Base-by-base conservation (phyloP, 2,329 filamentous ascomycete species). In the Cyclaneusma minus region DNA sequence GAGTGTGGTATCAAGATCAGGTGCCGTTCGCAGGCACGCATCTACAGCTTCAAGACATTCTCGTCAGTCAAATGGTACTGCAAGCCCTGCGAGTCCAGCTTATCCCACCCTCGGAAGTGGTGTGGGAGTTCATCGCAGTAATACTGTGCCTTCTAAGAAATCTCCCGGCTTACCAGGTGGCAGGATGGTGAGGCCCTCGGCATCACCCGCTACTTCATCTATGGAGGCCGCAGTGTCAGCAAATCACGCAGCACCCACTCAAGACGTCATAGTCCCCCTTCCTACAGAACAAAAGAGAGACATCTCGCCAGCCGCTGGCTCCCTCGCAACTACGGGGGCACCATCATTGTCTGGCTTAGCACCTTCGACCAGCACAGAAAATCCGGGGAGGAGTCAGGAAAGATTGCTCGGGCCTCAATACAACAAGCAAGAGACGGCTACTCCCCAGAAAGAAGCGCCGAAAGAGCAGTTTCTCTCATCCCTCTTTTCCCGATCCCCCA, bases 41-140 rank as follows among this genome's bases (percentile, higher is more conserved):
- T 95, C 89, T 3, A 81, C 84, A 1, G 92, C 85, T 4, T 95
- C 89, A n/a, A 72, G 75, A 39, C 73, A 82, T 38, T 93, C 85
- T 4, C 69, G 76, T 32, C 64, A 74, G 32, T 85, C 84, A 13
- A 73, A 69, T 33, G 76, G 68, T 30, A 63, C 68, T 14, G 70
- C 75, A 6, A 82, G 72, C 28, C 81, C 83, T 1, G 68, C 62
- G 27, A 78, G 68, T 35, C 72, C 71, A 8, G 59, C 59, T 4
- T 50, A 63, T 29, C 59, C 70, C 23, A 58, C 62, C 10, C 47
- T 73, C 11, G 58, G 53, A 21, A 60, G 68, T 31, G 52, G 52
- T 16, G 56, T 58, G 21, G 66, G 70, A 22, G 60, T 81, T n/a
- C 66, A 74, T 42, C 58, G 75, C 37, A 94, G 87, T 54, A 95